Base-by-base conservation (phyloP, 2,329 filamentous ascomycete genomes). In the Alternaria angustiovoidea region DNA sequence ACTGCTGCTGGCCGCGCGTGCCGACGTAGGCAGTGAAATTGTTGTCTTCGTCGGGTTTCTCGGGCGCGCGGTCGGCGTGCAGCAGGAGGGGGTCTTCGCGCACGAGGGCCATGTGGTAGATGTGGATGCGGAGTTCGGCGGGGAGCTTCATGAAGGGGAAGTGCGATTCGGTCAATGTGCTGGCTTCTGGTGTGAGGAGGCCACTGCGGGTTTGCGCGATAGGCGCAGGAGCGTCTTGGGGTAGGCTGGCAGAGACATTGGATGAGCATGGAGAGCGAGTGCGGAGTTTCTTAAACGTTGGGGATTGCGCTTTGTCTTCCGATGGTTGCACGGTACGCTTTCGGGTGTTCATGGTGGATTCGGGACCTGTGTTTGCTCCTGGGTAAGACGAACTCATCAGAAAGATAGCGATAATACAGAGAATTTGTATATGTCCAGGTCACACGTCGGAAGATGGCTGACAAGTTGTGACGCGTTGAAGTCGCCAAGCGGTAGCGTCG, bases 111-210 rank as follows among this genome's bases (percentile, higher is more conserved):
- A 76, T 74, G 56, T 80, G 74, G 66, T 83, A 83, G 57, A 83
- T 79, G 58, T 80, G 74, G 20, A 82, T 68, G 18, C 81, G 75
- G n/a, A 83, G 74, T 64, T 83, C 81, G n/a, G 81, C 76, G 3
- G 81, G 80, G n/a, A 82, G 70, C 12, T 76, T 65, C 75, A 81
- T 79, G 62, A 82, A 76, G 1, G 73, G 75, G 61, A 82, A 80
- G 22, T 68, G 59, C 16, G 64, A 59, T 52, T 72, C 66, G 16
- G 48, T 51, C 62, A 70, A 44, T 12, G 49, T 59, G 28, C 65
- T 70, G n/a, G 68, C 18, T 51, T 72, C 64, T 7, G 66, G 66
- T 20, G 70, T 74, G 41, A 61, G 62, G 6, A 72, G 65, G 16
- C 65, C 63, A 34, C 54, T 63, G 42, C 57, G 54, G 12, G 36